Evolutionary conservation across 2,329 filamentous ascomycete species (phyloP), one percentile per base, ranked within the genome.

Genomic region (Diaporthe amygdali): DNA sequence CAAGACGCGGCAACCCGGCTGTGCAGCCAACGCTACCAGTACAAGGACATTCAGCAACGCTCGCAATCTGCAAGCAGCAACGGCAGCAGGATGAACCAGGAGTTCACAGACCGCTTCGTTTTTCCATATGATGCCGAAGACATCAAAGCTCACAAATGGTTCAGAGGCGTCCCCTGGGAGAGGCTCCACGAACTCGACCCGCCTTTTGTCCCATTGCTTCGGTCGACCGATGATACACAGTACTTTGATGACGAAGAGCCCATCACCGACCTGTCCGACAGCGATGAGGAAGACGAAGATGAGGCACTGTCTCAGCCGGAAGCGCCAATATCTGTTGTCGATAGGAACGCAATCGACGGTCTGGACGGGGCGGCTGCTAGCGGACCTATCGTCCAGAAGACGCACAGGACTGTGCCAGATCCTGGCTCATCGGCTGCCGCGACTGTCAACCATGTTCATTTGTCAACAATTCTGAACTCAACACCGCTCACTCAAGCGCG

Each of bases 91-190:
- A 76, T 25, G 25, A 59, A 56, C 55, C 73, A 75, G 59, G 81
- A 83, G 70, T 78, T 80, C 63, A 77, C 78, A 5, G 79, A 83
- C 1, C 85, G 90, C 39, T 92, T 93, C 68, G 95, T 98, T 5
- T 96, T 94, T 76, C 86, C 93, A 0, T 89, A 96, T 73, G 95
- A 97, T 77, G 95, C 94, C 1, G 90, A 93, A 74, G 95, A 98
- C 69, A 97, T 98, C 84, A 98, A 97, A 79, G 83, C 87, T 4
- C 96, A 98, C 81, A 89, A 90, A 14, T 98, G 96, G 88, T 98
- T 98, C 83, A 87, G 87, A 70, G 90, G 90, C 63, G 89, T 97
- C 20, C 88, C 90, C 1, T 98, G 94, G 96, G 89, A 93, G 17
- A 88, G 88, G 0, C 81, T 97, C 20, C 93, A 96, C 77, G 82